Percentiles rank a stretch among this genome's conserved stretches.
Evolutionary conservation across 371 early-diverging fungal genomes (phyloP).

Genomic region (Mortierella sp.): DNA sequence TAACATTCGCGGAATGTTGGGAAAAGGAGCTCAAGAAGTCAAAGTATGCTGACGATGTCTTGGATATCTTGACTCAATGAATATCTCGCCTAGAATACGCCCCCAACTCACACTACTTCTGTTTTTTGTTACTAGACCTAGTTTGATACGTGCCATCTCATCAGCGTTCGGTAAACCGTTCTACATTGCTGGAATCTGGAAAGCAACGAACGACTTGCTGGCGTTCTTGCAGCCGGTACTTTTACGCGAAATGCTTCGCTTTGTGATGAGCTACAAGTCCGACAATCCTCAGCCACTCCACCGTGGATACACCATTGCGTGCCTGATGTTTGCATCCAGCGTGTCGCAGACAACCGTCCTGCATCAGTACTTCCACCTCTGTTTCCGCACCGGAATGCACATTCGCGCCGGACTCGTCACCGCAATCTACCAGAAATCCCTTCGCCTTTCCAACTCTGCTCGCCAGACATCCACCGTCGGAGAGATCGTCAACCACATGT

Average conservation of each 20-base stretch:
- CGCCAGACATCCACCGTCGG: conserved; percentile 81
- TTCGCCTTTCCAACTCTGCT: conserved; percentile 82
- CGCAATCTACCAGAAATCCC: conserved; percentile 89
- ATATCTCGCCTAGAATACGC: no score
- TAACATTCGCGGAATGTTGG: conserved; percentile 79
- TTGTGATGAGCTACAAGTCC: conserved; percentile 70
- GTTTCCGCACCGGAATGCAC: conserved; percentile 83
- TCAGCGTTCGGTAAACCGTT: conserved; percentile 77
- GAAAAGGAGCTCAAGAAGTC: conserved; percentile 66
- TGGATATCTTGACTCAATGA: no score
- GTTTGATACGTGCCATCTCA: conserved; percentile 73
- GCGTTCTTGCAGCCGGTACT: conserved; percentile 89
- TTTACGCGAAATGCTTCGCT: conserved; percentile 78
- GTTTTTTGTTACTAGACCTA: conserved; percentile 58
- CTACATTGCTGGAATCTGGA: conserved; percentile 78
- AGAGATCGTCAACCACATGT: conserved; percentile 91
- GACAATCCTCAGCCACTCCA: conserved; percentile 67
- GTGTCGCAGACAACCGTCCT: conserved; percentile 86
- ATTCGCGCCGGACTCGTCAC: conserved; percentile 86
- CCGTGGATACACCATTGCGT: conserved; percentile 71
- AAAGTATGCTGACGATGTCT: conserved; percentile 56
- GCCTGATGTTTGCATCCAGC: conserved; percentile 85
- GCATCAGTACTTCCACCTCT: conserved; percentile 93
- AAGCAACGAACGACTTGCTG: conserved; percentile 81
- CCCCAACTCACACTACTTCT: neutral